Evolutionary conservation across 2,329 filamentous ascomycete genomes (phyloP).

Genomic region (Aureobasidium pullulans): DNA sequence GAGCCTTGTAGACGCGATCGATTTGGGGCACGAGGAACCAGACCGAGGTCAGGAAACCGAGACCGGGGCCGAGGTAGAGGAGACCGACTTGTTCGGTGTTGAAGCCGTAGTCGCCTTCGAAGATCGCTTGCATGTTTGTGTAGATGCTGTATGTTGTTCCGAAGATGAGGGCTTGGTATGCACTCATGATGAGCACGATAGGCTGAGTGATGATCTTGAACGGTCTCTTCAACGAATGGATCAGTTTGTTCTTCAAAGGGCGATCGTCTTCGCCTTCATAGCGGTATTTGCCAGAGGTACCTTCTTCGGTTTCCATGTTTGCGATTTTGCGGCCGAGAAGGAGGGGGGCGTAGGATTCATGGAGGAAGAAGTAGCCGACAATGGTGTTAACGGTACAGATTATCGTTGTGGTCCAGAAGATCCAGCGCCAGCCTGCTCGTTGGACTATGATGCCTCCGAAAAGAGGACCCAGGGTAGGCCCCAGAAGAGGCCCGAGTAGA

Average conservation of each 20-base stretch:
- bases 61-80: slow-evolving; percentile 38
- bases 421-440: slow-evolving; percentile 41
- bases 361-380: slow-evolving; percentile 36
- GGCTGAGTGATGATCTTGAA: slow-evolving; percentile 38
- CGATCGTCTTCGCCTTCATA: slow-evolving; percentile 36
- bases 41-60: slow-evolving; percentile 37
- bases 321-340: slow-evolving; percentile 32
- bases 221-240: slow-evolving; percentile 32
- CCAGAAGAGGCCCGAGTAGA: slow-evolving; percentile 36
- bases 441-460: slow-evolving; percentile 40
- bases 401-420: slow-evolving; percentile 42
- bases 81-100: slow-evolving; percentile 40
- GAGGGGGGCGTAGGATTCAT: slow-evolving; percentile 39
- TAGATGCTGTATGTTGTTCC: slow-evolving; percentile 43
- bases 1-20: slow-evolving; percentile 40
- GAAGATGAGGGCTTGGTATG: slow-evolving; percentile 41
- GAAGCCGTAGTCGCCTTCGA: slow-evolving; percentile 36
- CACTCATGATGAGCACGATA: slow-evolving; percentile 39
- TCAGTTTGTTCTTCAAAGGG: slow-evolving; percentile 31
- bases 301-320: slow-evolving; percentile 27
- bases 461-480: slow-evolving; percentile 35
- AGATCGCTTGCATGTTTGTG: slow-evolving; percentile 43
- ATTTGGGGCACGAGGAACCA: slow-evolving; percentile 42
- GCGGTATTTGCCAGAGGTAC: slow-evolving; percentile 29
- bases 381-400: slow-evolving; percentile 35